These are phyloP conservation scores for Paraphaeosphaeria sporulosa DNA, from an alignment of 2,329 filamentous ascomycete genomes.

Conservation along the genomic window DNA sequence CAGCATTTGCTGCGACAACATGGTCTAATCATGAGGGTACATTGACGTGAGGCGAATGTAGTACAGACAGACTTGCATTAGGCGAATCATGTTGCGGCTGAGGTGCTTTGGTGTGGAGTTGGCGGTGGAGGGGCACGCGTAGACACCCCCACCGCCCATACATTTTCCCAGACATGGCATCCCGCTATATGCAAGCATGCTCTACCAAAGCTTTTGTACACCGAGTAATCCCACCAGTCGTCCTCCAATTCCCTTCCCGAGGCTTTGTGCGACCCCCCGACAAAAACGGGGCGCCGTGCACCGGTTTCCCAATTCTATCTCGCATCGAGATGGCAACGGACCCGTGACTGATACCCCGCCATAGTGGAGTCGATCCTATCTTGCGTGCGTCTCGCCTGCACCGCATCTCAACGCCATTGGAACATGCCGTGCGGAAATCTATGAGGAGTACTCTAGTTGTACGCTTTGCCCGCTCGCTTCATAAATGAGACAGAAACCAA, in stretches of 20 bases:
- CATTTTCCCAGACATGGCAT: background rate
- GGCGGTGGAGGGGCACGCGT: background rate
- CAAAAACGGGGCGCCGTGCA: background rate
- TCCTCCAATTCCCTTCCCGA: background rate
- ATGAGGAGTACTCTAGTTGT: background rate
- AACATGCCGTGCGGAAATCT: background rate
- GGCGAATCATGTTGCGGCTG: background rate
- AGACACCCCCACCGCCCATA: background rate
- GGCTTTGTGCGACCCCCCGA: background rate
- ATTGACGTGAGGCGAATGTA: background rate
- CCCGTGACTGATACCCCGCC: conserved; percentile 13
- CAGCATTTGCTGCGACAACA: background rate
- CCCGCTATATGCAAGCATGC: background rate
- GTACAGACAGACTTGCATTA: background rate
- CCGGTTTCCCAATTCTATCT: background rate
- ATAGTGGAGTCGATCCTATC: conserved; percentile 9
- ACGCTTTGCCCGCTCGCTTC: conserved; percentile 4
- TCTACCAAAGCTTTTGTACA: background rate
- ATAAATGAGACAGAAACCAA: conserved; percentile 6
- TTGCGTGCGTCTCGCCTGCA: conserved; percentile 4
- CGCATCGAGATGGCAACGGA: background rate
- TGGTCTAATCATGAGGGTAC: too few relatives aligned
- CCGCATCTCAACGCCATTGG: conserved; percentile 9
- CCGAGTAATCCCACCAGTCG: background rate
- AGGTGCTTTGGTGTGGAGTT: background rate